phyloP scores from a whole-genome alignment of 208 protist genomes.

The Leishmania martiniquensis region DNA sequence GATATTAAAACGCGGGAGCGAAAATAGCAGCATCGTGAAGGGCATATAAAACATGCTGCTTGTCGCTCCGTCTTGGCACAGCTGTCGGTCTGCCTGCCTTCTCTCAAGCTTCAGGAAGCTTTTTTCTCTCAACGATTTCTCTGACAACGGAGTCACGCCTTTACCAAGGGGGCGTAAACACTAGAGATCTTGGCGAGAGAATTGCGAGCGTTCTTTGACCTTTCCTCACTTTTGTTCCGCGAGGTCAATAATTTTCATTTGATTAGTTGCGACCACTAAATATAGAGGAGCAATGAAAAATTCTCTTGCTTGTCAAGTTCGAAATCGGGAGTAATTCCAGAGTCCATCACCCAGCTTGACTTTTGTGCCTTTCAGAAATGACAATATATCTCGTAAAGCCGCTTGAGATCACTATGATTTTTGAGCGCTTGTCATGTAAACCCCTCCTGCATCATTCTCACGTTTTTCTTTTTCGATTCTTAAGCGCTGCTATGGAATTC shows the following conservation, averaged over 20 bases:
- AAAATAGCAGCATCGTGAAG: background rate
- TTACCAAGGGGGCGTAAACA: background rate
- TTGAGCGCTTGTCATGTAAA: background rate
- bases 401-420: too few relatives aligned
- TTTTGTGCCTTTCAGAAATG: background rate
- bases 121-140: background rate
- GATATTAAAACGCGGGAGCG: background rate
- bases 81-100: background rate
- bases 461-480: background rate
- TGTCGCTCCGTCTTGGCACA: background rate
- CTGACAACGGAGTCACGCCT: background rate
- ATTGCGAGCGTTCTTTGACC: background rate
- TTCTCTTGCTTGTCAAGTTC: background rate
- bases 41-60: background rate
- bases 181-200: background rate
- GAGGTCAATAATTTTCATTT: background rate
- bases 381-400: background rate
- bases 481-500: background rate
- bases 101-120: background rate
- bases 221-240: background rate
- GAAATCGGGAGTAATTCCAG: background rate
- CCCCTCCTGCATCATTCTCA: background rate
- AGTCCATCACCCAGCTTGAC: background rate
- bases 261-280: background rate
- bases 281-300: background rate